Evolutionary conservation across 306 rosid genomes (phyloP).

Genomic region (cucumber (Cucumis sativus)): DNA sequence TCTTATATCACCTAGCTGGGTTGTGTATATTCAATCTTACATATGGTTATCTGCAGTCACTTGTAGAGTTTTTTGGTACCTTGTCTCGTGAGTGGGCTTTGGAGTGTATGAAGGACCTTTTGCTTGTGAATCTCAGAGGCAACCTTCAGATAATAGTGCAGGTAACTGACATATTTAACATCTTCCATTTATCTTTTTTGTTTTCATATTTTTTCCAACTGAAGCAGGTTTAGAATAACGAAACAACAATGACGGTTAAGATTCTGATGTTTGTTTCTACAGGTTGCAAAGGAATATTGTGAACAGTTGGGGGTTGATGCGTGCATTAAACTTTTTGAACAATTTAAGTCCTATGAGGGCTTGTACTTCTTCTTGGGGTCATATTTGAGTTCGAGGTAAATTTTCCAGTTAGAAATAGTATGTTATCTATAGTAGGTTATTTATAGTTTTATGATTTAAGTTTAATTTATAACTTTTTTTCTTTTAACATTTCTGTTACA

Average conservation of each 20-base stretch:
- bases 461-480: neutral
- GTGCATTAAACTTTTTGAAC: conserved; percentile 95
- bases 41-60: conserved; percentile 48
- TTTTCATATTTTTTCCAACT: too few species aligned
- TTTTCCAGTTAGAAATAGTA: neutral
- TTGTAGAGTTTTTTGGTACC: conserved; percentile 93
- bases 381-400: conserved; percentile 91
- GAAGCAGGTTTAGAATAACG: neutral
- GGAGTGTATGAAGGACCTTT: conserved; percentile 98
- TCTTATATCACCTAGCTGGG: conserved; percentile 5
- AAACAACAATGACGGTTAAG: neutral
- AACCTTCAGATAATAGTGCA: conserved; percentile 98
- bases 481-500: conserved; percentile 24
- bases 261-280: conserved; percentile 12
- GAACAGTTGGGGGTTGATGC: conserved; percentile 91
- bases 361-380: conserved; percentile 95
- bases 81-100: conserved; percentile 91
- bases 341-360: conserved; percentile 94
- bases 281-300: conserved; percentile 97
- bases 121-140: conserved; percentile 92
- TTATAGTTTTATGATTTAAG: neutral
- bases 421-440: conserved; percentile 6
- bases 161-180: conserved; percentile 20
- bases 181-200: neutral
- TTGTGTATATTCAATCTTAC: conserved; percentile 11